These are phyloP conservation scores for Backusella mclennaniae DNA, from an alignment of 192 early-diverging fungal genomes.

Conservation along the genomic window DNA sequence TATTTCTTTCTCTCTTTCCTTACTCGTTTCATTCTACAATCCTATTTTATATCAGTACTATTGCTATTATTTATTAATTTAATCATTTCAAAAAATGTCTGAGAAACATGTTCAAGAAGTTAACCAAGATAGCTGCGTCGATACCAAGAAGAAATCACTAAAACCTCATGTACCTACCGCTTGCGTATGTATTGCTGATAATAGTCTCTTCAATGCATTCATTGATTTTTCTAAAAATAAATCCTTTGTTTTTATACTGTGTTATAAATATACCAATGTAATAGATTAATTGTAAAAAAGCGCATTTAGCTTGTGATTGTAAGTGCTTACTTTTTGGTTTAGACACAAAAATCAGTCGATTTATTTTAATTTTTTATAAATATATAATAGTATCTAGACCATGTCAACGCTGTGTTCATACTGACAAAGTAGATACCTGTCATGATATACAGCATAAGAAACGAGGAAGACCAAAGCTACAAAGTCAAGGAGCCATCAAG, in stretches of 20 bases:
- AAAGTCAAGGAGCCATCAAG: not conserved
- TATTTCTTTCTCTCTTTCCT: not conserved
- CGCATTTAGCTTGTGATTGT: conserved; percentile 86
- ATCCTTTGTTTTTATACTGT: not conserved
- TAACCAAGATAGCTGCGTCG: not conserved
- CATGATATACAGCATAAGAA: conserved; percentile 86
- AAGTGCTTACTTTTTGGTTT: conserved; percentile 36
- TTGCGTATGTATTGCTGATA: conserved; percentile 44
- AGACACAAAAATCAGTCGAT: not conserved
- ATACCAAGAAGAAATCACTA: not conserved
- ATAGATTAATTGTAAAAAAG: conserved; percentile 76
- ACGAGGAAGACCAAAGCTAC: conserved; percentile 76
- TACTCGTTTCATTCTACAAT: not conserved
- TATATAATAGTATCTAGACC: conserved; percentile 60
- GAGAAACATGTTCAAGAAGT: not conserved
- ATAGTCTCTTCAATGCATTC: not conserved
- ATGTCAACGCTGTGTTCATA: conserved; percentile 71
- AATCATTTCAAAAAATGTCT: not conserved
- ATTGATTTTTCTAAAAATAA: not conserved
- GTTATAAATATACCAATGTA: not conserved
- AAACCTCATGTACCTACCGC: conserved; percentile 79
- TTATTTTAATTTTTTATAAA: not conserved
- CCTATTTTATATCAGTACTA: not conserved
- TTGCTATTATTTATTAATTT: not conserved
- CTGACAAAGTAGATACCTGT: conserved; percentile 74